Evolutionary conservation across 257 asterid genomes (phyloP).

Genomic region (Nicotiana tabacum): DNA sequence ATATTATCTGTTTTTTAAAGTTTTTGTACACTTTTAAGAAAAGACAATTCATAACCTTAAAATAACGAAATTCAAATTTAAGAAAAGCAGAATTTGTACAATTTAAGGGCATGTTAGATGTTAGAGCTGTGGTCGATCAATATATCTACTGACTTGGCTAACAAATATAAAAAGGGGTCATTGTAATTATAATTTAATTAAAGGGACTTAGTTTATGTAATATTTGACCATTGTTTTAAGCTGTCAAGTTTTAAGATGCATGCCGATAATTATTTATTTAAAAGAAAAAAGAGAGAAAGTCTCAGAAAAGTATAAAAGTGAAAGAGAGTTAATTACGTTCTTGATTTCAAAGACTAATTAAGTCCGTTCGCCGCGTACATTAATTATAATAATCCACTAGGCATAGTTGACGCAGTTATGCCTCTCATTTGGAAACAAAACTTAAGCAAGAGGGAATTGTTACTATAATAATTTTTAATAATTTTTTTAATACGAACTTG

Average conservation of each 20-base stretch:
- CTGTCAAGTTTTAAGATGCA: background rate
- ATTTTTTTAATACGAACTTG: too few species aligned
- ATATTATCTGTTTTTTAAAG: too few species aligned
- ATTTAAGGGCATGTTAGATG: too few species aligned
- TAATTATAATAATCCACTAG: background rate
- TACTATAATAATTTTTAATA: too few species aligned
- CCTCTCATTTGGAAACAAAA: slow-evolving; percentile 2
- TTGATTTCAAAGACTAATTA: background rate
- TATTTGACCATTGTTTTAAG: background rate
- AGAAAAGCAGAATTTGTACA: too few species aligned
- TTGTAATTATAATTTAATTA: background rate
- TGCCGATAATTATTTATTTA: background rate
- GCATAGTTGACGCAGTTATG: background rate
- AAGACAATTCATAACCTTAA: too few species aligned
- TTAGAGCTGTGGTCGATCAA: too few species aligned
- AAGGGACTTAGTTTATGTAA: background rate
- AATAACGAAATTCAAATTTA: too few species aligned
- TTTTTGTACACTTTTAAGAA: background rate
- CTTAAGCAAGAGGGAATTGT: too few species aligned
- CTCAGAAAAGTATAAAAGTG: background rate
- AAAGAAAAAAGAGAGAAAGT: background rate
- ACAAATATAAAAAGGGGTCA: background rate
- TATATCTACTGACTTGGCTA: background rate
- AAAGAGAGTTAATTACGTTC: background rate
- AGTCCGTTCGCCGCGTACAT: background rate